Conservation (phyloP, 2,329 filamentous ascomycete species). For the Epichloe gansuensis region DNA sequence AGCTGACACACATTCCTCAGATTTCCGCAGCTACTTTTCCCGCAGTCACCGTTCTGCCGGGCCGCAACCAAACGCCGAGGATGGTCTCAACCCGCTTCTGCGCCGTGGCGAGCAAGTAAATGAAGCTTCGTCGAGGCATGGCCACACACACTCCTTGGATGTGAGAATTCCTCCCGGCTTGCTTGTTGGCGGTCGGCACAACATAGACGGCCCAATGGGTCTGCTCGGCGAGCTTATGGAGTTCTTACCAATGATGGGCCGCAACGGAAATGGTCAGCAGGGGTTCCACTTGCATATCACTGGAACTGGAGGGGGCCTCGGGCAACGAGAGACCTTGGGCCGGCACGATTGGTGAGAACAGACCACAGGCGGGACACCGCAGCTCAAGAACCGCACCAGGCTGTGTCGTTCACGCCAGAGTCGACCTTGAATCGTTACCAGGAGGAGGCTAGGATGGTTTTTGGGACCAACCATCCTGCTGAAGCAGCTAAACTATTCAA, state of each 20-base stretch:
- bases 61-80: constrained; percentile 51
- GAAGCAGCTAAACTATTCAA: constrained; percentile 62
- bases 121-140: constrained; percentile 36
- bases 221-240: constrained; percentile 46
- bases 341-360: constrained; percentile 29
- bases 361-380: constrained; percentile 36
- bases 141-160: constrained; percentile 41
- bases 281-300: constrained; percentile 50
- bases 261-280: constrained; percentile 33
- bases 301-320: constrained; percentile 34
- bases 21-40: constrained; percentile 38
- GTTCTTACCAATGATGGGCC: constrained; percentile 35
- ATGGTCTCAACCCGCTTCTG: constrained; percentile 78
- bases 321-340: constrained; percentile 37
- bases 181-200: constrained; percentile 26
- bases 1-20: constrained; percentile 11
- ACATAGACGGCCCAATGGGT: constrained; percentile 38
- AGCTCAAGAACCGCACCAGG: constrained; percentile 54
- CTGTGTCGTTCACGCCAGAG: constrained; percentile 61
- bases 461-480: constrained; percentile 46
- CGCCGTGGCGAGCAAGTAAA: constrained; percentile 43
- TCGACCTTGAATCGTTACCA: constrained; percentile 70
- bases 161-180: constrained; percentile 34
- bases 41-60: constrained; percentile 41
- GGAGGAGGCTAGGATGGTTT: constrained; percentile 81